Conservation (phyloP, 768 basidiomycete species). For the Rhodotorula graminis region DNA sequence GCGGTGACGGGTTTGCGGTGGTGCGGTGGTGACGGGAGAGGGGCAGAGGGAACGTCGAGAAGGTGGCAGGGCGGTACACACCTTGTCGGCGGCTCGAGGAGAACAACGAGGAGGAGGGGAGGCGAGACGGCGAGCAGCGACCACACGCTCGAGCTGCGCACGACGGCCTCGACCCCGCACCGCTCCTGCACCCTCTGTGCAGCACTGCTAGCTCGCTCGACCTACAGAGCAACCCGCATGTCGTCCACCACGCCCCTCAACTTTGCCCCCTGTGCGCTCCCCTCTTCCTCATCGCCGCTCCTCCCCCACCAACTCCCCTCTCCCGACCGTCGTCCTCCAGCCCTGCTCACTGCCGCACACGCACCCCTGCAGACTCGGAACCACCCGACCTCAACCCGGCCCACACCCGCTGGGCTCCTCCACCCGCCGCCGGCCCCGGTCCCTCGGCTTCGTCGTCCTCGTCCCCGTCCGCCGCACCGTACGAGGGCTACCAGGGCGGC, state of each 20-base stretch:
- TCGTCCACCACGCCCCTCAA: conserved; percentile 13
- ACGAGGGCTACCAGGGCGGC: conserved; percentile 21
- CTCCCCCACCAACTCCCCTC: not conserved
- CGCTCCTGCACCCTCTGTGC: too few species aligned
- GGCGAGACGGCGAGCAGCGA: too few species aligned
- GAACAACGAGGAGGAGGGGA: not conserved
- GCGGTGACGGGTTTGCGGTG: too few species aligned
- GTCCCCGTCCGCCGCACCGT: not conserved
- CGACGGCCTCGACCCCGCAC: too few species aligned
- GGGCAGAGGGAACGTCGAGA: too few species aligned
- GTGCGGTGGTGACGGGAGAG: too few species aligned
- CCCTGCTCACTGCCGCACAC: not conserved
- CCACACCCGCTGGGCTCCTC: not conserved
- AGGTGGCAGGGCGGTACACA: not conserved
- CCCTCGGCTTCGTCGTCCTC: not conserved
- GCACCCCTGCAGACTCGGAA: conserved; percentile 6
- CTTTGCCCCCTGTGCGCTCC: conserved; percentile 28
- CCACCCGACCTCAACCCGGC: conserved; percentile 8
- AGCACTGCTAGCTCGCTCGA: too few species aligned
- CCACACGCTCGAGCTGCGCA: not conserved
- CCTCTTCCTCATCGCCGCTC: too few species aligned
- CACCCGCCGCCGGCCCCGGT: not conserved
- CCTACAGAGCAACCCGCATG: not conserved
- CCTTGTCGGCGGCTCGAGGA: not conserved
- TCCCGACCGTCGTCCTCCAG: not conserved